These are phyloP conservation scores for Botrytis aclada DNA, from an alignment of 2,329 filamentous ascomycete species.

Conservation along the genomic window DNA sequence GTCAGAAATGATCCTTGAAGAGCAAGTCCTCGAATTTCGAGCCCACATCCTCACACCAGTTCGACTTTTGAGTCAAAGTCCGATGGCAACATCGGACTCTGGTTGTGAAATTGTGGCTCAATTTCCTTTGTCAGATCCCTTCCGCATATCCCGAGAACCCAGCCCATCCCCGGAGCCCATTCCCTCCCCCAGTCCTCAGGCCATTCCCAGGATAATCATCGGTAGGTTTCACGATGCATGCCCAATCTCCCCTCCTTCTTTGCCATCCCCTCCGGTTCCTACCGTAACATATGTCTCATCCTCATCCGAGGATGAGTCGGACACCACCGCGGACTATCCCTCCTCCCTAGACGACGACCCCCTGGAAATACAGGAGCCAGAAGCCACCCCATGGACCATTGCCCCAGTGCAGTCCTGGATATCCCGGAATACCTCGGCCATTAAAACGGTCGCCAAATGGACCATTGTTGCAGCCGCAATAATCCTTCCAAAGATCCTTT, in stretches of 20 bases:
- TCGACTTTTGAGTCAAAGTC: neutral
- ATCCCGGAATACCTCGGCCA: neutral
- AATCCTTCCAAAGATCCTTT: constrained; percentile 4
- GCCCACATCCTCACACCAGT: constrained; percentile 8
- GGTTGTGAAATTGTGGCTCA: neutral
- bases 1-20: neutral
- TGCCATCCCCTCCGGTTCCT: too few relatives aligned
- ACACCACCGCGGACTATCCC: neutral
- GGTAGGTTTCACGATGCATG: neutral
- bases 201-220: neutral
- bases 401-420: constrained; percentile 3
- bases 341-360: neutral
- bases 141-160: neutral
- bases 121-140: constrained; percentile 4
- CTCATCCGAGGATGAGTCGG: neutral
- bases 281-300: too few relatives aligned
- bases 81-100: constrained; percentile 5
- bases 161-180: neutral
- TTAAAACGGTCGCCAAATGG: neutral
- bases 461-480: constrained; percentile 9
- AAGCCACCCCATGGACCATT: neutral
- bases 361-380: neutral
- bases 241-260: too few relatives aligned
- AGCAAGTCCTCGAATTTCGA: neutral
- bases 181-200: neutral